phyloP scores from a whole-genome alignment of 2,329 filamentous ascomycete species.

The Ophiostoma triangulosporum region DNA sequence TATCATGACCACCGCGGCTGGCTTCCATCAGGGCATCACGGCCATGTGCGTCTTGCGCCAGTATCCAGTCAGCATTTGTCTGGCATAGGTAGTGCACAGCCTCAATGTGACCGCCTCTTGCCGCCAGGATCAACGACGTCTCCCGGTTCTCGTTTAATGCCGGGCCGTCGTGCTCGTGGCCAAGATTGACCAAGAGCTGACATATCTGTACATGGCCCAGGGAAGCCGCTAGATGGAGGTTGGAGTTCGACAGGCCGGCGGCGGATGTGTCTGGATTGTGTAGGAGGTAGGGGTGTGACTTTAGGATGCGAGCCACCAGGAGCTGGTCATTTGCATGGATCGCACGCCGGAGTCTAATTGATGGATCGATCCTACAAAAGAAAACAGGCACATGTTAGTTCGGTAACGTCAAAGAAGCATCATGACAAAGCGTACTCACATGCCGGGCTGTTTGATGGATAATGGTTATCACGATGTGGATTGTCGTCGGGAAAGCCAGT shows the following conservation, averaged over 20 bases:
- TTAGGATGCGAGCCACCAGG: constrained; percentile 65
- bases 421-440: not conserved
- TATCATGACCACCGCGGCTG: constrained; percentile 46
- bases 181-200: constrained; percentile 54
- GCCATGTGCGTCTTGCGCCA: constrained; percentile 52
- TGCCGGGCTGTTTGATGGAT: not conserved
- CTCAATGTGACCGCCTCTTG: constrained; percentile 54
- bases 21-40: constrained; percentile 61
- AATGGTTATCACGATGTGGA: not conserved
- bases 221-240: constrained; percentile 65
- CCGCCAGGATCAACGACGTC: constrained; percentile 71
- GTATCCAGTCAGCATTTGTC: constrained; percentile 47
- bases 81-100: constrained; percentile 60
- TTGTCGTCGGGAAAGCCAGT: not conserved
- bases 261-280: constrained; percentile 67
- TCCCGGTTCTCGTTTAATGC: constrained; percentile 68
- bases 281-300: constrained; percentile 54
- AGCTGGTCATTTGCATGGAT: constrained; percentile 60
- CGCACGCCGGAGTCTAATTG: constrained; percentile 65
- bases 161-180: constrained; percentile 58
- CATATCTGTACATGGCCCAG: constrained; percentile 58
- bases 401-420: not conserved
- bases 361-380: constrained; percentile 56
- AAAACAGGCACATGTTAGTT: not conserved
- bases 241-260: constrained; percentile 62